These are phyloP conservation scores for Quercus robur DNA, from an alignment of 306 rosid genomes.

Conservation along the genomic window DNA sequence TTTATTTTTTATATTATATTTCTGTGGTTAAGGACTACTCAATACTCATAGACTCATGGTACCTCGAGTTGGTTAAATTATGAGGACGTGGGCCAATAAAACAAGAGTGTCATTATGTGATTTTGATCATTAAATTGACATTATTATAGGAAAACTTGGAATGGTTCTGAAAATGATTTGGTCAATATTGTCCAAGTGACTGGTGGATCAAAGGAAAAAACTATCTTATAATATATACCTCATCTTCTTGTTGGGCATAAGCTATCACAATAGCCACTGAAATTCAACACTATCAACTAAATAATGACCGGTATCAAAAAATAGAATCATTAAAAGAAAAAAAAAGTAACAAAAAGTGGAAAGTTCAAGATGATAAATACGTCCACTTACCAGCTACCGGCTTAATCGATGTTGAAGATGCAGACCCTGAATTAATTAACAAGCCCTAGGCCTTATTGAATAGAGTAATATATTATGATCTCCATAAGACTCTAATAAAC, in stretches of 20 bases:
- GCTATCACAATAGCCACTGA: conserved; percentile 27
- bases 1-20: background rate
- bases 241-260: background rate
- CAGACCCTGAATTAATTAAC: background rate
- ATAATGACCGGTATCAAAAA: background rate
- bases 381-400: background rate
- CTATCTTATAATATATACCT: background rate
- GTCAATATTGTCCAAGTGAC: background rate
- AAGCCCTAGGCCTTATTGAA: background rate
- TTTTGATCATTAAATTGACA: background rate
- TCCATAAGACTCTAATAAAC: background rate
- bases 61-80: background rate
- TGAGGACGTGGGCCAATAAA: background rate
- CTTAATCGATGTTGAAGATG: too few species aligned
- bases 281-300: background rate
- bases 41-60: background rate
- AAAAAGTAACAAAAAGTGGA: too few species aligned
- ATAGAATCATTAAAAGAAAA: too few species aligned
- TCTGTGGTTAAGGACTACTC: background rate
- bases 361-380: background rate
- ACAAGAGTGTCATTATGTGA: background rate
- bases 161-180: background rate
- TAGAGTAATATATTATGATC: too few species aligned
- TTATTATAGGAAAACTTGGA: background rate
- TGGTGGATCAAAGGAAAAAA: background rate